These are phyloP conservation scores for Murraya paniculata DNA, from an alignment of 345 rosid genomes.

Conservation along the genomic window DNA sequence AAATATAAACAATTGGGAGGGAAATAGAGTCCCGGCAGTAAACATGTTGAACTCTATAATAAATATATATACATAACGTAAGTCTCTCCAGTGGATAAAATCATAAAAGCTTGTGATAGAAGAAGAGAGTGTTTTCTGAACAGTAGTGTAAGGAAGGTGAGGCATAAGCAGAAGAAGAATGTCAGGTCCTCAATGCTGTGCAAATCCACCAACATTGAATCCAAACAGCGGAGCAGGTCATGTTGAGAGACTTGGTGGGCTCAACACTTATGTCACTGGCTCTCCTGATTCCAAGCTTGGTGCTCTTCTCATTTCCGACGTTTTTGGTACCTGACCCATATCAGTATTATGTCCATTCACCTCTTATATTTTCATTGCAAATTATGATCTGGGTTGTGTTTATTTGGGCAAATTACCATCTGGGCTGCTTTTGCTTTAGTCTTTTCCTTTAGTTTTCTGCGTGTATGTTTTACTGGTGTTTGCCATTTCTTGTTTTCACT, in stretches of 20 bases:
- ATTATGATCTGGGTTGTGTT: not conserved
- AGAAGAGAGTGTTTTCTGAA: too few species aligned
- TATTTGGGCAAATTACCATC: not conserved
- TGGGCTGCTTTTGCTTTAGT: not conserved
- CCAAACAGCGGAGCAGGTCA: conserved; percentile 32
- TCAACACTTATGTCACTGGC: conserved; percentile 38
- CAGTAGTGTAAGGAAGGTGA: too few species aligned
- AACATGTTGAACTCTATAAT: too few species aligned
- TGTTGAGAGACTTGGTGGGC: conserved; percentile 37
- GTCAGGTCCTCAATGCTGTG: conserved; percentile 48
- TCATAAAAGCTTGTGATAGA: too few species aligned
- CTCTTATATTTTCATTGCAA: not conserved
- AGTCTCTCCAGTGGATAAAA: too few species aligned
- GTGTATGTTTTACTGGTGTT: too few species aligned
- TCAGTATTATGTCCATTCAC: not conserved
- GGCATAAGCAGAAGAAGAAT: not conserved
- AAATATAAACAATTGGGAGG: too few species aligned
- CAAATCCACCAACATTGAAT: conserved; percentile 39
- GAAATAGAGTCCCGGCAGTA: too few species aligned
- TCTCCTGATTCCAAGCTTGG: conserved; percentile 29
- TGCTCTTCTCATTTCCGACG: conserved; percentile 39
- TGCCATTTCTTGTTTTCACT: not conserved
- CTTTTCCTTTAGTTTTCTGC: not conserved
- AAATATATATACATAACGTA: too few species aligned
- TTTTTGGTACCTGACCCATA: conserved; percentile 40